These are phyloP conservation scores for Aspergillus candidus DNA, from an alignment of 2,329 filamentous ascomycete species.

Conservation along the genomic window DNA sequence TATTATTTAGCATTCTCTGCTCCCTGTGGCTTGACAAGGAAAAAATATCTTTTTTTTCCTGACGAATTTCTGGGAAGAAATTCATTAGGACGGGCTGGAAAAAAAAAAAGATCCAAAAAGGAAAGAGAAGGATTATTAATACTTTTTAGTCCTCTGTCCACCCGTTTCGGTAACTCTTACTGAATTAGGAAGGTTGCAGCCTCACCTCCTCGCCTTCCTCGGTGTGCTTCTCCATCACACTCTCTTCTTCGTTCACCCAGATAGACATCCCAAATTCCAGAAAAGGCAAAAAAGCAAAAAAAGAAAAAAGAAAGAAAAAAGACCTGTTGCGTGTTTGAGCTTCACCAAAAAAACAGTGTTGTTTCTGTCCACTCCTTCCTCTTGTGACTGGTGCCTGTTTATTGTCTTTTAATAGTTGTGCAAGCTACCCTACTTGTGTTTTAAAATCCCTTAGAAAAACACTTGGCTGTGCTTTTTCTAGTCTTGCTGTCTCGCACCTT, in stretches of 20 bases:
- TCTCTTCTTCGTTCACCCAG: constrained; percentile 16
- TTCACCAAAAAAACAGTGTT: constrained; percentile 13
- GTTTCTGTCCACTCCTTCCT: constrained; percentile 16
- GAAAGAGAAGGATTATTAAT: constrained; percentile 10
- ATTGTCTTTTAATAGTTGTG: constrained; percentile 14
- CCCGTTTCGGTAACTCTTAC: constrained; percentile 16
- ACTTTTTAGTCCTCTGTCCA: constrained; percentile 2
- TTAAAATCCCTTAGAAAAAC: constrained; percentile 23
- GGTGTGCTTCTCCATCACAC: constrained; percentile 21
- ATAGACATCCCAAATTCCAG: constrained; percentile 21
- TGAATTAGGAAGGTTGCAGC: constrained; percentile 22
- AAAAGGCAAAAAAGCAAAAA: constrained; percentile 16
- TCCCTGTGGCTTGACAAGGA: background rate
- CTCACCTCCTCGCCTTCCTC: constrained; percentile 2
- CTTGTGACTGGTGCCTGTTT: constrained; percentile 5
- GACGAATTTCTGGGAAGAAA: constrained; percentile 17
- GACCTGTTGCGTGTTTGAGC: constrained; percentile 7
- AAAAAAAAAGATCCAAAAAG: constrained; percentile 7
- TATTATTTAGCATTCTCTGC: constrained; percentile 3
- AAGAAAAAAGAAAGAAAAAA: constrained; percentile 14
- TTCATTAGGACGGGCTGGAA: constrained; percentile 5
- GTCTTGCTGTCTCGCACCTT: constrained; percentile 10
- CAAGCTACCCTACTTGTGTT: constrained; percentile 13
- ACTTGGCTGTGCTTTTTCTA: constrained; percentile 35
- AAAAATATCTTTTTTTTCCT: constrained; percentile 12